Base-by-base conservation (phyloP, 257 asterid genomes). In the Ocimum tenuiflorum region DNA sequence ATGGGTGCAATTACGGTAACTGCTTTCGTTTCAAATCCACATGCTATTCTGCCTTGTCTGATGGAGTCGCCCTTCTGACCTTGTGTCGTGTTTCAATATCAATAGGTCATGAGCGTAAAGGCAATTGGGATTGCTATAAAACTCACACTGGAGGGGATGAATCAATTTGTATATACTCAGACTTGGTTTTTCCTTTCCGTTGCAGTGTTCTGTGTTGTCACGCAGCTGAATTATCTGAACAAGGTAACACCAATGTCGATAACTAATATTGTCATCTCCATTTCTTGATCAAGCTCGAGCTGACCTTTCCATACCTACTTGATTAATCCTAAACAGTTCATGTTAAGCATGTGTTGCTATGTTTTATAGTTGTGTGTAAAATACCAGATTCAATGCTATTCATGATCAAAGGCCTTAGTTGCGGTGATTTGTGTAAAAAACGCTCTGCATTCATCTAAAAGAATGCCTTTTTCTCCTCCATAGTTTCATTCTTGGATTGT, bases 51-150 rank as follows among this genome's bases (percentile, higher is more conserved):
- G 9, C 57, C 24, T 63, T 24, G 9, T n/a, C 7, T 24, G 31
- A 46, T 22, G 24, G 59, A 49, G 18, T 61, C 48, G 7, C 58
- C 63, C 48, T 36, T 43, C 31, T 13, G 20, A 3, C 63, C 19
- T 53, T 49, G 22, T 47, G 19, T 10, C 62, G 51, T 23, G 38
- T 38, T 48, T 56, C 69, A 12, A 46, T 24, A 24, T 39, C 46
- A 1, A 47, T 81, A 89, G 97, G 96, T 88, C 70, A 77, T 91
- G 74, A 91, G 97, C 82, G 80, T 91, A 68, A 91, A 91, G 81
- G 95, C 97, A 3, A 81, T 91, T 51, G 97, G 97, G 33, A 91
- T 88, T 63, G 97, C 96, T 23, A 88, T 91, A 24, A 91, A 84
- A 77, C 96, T 88, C 69, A 88, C 89, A 3, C 65, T 91, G 63